Conservation (phyloP, 2,329 filamentous ascomycete genomes). For the Monosporascus cannonballus region DNA sequence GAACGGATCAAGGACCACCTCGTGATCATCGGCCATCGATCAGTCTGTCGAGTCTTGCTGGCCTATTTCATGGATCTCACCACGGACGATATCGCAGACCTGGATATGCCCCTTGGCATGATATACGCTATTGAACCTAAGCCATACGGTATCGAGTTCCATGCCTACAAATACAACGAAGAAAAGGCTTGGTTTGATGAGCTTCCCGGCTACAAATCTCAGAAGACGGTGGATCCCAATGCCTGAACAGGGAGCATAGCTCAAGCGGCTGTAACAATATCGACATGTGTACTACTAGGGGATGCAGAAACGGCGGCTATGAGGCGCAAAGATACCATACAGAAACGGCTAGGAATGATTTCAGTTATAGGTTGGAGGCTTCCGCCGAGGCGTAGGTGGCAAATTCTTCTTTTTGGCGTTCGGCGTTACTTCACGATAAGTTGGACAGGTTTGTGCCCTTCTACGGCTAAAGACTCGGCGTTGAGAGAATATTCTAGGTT, state of each 20-base stretch:
- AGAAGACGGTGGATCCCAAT: conserved; percentile 43
- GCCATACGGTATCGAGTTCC: conserved; percentile 95
- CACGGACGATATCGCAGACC: conserved; percentile 83
- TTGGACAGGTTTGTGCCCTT: too few relatives aligned
- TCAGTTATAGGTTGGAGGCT: too few relatives aligned
- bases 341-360: background rate
- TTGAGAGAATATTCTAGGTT: too few relatives aligned
- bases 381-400: too few relatives aligned
- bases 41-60: conserved; percentile 84
- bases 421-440: too few relatives aligned
- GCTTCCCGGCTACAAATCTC: conserved; percentile 75
- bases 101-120: conserved; percentile 91
- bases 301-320: background rate
- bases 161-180: conserved; percentile 87
- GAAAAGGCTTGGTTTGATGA: conserved; percentile 75
- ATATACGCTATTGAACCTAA: conserved; percentile 94
- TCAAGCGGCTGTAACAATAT: too few relatives aligned
- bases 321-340: background rate
- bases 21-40: conserved; percentile 86
- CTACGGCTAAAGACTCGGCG: too few relatives aligned
- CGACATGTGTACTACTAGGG: too few relatives aligned
- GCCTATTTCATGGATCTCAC: conserved; percentile 95
- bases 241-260: conserved; percentile 15
- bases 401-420: too few relatives aligned
- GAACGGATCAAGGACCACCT: conserved; percentile 97